Base-by-base conservation (phyloP, 148 eudicot species). In the Chenopodium formosanum region DNA sequence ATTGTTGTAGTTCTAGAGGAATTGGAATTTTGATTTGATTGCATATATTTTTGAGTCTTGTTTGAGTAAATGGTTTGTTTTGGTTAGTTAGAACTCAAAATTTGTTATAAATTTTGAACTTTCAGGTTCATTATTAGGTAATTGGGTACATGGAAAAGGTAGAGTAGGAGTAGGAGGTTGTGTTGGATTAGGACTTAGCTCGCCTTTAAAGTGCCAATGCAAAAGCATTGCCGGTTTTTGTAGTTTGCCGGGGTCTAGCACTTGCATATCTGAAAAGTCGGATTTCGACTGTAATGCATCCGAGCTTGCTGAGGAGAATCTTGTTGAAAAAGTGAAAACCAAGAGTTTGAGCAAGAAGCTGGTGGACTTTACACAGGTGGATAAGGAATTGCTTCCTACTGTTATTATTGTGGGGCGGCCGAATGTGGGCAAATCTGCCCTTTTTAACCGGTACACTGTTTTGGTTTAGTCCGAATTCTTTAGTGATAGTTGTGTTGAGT, bases 401-500 rank as follows among this genome's bases (percentile, higher is more conserved):
- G 91, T 94, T 14, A 34, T 96, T 64, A 86, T 94, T 27, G 83
- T 96, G 25, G 99, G 99, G 37, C 91, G 99, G 48, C 99, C 98
- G 4, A 96, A 96, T 87, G 99, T 96, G 53, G 99, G 99, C 40
- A 96, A 96, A 85, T 96, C 99, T 23, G 98, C 99, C 32, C 83
- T 96, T 69, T 96, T 92, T 83, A 96, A 96, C 84, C 94, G 98
- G 98, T 96, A 81, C 79, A 88, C 81, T 80, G 65, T 23, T 73
- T 73, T 27, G 77, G 0, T 65, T 52, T 22, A 7, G 56, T 63
- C 22, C 53, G 77, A 37, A 8, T 3, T 40, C 76, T 46, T 58
- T 37, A 6, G 58, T 83, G 32, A 63, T 66, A 70, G 78, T 7
- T 78, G 73, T 74, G 27, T 13, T 22, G 34, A 69, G 25, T 17